These are phyloP conservation scores for Hortaea sp. DNA, from an alignment of 2,329 filamentous ascomycete genomes.

Conservation along the genomic window DNA sequence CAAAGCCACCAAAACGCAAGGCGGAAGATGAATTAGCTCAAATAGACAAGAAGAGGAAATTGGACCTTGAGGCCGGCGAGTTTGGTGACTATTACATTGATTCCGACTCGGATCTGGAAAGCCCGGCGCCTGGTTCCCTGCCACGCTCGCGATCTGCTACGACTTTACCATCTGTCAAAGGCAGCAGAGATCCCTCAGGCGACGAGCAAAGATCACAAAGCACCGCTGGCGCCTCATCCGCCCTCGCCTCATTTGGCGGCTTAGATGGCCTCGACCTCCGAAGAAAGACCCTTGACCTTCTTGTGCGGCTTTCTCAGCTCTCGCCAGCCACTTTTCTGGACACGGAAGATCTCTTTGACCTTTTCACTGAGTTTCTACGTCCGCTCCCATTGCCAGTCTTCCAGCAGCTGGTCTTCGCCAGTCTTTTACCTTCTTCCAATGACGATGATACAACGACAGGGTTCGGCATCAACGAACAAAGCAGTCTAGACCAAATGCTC, in stretches of 20 bases:
- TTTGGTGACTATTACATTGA: conserved; percentile 26
- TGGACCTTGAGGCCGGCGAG: conserved; percentile 44
- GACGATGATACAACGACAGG: neutral
- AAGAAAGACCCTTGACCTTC: conserved; percentile 51
- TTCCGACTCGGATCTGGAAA: conserved; percentile 10
- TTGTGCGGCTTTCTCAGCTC: conserved; percentile 28
- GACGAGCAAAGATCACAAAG: conserved; percentile 1
- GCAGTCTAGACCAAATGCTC: conserved; percentile 44
- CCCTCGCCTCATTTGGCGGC: conserved; percentile 22
- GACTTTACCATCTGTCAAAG: conserved; percentile 1
- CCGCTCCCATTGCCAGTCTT: conserved; percentile 51
- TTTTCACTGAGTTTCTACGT: conserved; percentile 47
- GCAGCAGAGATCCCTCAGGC: conserved; percentile 1
- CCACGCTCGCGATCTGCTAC: conserved; percentile 7
- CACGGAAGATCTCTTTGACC: conserved; percentile 48
- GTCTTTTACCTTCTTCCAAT: too few relatives aligned
- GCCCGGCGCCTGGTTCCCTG: neutral
- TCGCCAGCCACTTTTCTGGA: conserved; percentile 39
- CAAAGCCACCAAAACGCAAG: conserved; percentile 34
- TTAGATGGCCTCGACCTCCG: conserved; percentile 51
- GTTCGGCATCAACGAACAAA: conserved; percentile 29
- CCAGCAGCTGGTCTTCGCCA: conserved; percentile 40
- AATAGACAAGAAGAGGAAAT: conserved; percentile 37
- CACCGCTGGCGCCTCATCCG: neutral
- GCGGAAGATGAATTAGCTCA: conserved; percentile 45